Conservation (phyloP, 2,329 filamentous ascomycete species). For the Claviceps quebecensis region DNA sequence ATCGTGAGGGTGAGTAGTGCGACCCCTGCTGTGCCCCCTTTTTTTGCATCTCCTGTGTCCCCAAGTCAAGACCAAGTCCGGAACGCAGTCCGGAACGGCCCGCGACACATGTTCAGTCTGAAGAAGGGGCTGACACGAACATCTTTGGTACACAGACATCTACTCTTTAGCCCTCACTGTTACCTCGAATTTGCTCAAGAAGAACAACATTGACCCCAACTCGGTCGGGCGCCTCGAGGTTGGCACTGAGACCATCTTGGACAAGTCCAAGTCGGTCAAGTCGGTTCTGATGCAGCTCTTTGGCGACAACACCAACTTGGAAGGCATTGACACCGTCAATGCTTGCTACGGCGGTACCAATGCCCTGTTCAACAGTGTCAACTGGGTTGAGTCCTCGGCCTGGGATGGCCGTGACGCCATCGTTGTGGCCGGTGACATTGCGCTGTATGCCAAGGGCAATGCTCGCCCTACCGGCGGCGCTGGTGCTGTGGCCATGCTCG, state of each 20-base stretch:
- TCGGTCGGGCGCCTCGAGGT: conserved; percentile 71
- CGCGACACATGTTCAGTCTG: neutral
- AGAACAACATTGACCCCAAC: conserved; percentile 70
- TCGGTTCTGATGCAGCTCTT: conserved; percentile 80
- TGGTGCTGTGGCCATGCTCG: conserved; percentile 63
- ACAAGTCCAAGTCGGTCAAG: conserved; percentile 89
- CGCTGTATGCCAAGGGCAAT: conserved; percentile 71
- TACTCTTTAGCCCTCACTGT: conserved; percentile 75
- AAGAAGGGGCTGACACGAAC: neutral
- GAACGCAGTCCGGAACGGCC: too few relatives aligned
- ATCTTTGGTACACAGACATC: conserved; percentile 45
- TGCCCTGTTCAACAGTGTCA: conserved; percentile 67
- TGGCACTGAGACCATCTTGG: conserved; percentile 71
- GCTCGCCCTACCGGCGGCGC: conserved; percentile 71
- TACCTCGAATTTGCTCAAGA: conserved; percentile 62
- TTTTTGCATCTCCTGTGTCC: neutral
- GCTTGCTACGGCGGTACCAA: conserved; percentile 82
- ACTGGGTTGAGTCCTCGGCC: conserved; percentile 76
- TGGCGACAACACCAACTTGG: conserved; percentile 68
- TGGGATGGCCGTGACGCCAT: conserved; percentile 77
- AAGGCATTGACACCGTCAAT: conserved; percentile 72
- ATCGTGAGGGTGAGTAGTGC: conserved; percentile 57
- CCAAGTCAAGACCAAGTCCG: neutral
- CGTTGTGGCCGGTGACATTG: conserved; percentile 70
- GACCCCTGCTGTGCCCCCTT: conserved; percentile 3